Evolutionary conservation across 805 yeast species (phyloP).

Genomic region (Pichia exigua): DNA sequence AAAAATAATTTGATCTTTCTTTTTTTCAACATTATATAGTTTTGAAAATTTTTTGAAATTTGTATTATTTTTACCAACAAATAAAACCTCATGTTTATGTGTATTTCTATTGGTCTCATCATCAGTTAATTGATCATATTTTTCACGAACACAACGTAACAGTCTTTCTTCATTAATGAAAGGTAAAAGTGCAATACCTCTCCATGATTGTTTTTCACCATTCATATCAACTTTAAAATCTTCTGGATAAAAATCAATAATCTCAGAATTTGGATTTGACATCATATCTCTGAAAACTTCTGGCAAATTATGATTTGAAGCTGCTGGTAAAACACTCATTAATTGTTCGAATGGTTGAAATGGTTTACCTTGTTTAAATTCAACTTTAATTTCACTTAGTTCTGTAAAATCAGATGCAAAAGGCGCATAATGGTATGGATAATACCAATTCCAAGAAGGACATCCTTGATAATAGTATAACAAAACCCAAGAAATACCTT

Average conservation of each 20-base stretch:
- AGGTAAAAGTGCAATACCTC: slow-evolving; percentile 84
- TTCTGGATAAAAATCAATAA: slow-evolving; percentile 85
- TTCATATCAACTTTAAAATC: slow-evolving; percentile 90
- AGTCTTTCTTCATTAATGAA: slow-evolving; percentile 81
- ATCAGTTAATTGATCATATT: slow-evolving; percentile 56
- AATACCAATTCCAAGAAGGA: slow-evolving; percentile 98
- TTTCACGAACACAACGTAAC: slow-evolving; percentile 53
- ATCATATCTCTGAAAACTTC: slow-evolving; percentile 72
- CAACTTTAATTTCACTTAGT: slow-evolving; percentile 42
- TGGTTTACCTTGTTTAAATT: slow-evolving; percentile 64
- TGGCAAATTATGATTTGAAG: slow-evolving; percentile 81
- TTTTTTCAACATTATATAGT: slow-evolving; percentile 39
- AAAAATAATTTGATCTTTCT: slow-evolving; percentile 33
- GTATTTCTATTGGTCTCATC: slow-evolving; percentile 66
- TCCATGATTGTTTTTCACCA: slow-evolving; percentile 93
- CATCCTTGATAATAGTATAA: slow-evolving; percentile 95
- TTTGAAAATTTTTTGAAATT: slow-evolving; percentile 34
- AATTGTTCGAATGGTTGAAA: slow-evolving; percentile 88
- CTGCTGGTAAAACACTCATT: slow-evolving; percentile 93
- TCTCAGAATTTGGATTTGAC: slow-evolving; percentile 72
- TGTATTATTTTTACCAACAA: slow-evolving; percentile 58
- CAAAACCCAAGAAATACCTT: slow-evolving; percentile 96
- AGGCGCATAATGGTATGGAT: slow-evolving; percentile 96
- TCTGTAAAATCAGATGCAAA: slow-evolving; percentile 80
- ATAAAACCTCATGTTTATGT: slow-evolving; percentile 59